phyloP scores from a whole-genome alignment of 2,329 filamentous ascomycete genomes.

The Apiospora aurea region DNA sequence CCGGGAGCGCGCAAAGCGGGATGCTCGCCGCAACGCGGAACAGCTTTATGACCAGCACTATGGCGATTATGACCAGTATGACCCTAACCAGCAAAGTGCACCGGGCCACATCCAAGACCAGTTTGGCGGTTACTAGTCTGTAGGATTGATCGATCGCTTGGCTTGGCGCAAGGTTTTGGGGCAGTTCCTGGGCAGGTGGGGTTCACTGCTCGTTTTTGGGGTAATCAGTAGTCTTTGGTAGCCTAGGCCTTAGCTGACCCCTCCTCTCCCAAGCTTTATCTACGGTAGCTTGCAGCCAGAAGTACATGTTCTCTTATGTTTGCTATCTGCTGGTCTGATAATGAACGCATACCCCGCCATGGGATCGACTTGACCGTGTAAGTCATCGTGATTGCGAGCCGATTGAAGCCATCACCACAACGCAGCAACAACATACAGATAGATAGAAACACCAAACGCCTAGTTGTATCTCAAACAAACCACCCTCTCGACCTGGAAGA shows the following conservation, averaged over 20 bases:
- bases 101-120: too few species aligned
- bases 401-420: not conserved
- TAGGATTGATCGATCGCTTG: not conserved
- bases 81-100: too few species aligned
- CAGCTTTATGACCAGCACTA: too few species aligned
- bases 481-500: not conserved
- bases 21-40: too few species aligned
- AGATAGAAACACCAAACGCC: constrained; percentile 6
- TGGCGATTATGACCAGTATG: too few species aligned
- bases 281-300: not conserved
- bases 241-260: not conserved
- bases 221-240: not conserved
- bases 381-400: not conserved
- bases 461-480: not conserved
- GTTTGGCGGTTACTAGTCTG: too few species aligned
- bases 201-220: not conserved
- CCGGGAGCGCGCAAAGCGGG: too few species aligned
- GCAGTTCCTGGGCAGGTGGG: not conserved
- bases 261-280: not conserved
- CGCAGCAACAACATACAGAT: not conserved
- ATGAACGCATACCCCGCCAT: constrained; percentile 9
- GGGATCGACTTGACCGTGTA: not conserved
- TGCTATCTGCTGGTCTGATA: not conserved
- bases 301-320: not conserved
- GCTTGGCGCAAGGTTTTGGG: not conserved